phyloP scores from a whole-genome alignment of 2,329 filamentous ascomycete genomes.

The Dactylellina drechsleri region DNA sequence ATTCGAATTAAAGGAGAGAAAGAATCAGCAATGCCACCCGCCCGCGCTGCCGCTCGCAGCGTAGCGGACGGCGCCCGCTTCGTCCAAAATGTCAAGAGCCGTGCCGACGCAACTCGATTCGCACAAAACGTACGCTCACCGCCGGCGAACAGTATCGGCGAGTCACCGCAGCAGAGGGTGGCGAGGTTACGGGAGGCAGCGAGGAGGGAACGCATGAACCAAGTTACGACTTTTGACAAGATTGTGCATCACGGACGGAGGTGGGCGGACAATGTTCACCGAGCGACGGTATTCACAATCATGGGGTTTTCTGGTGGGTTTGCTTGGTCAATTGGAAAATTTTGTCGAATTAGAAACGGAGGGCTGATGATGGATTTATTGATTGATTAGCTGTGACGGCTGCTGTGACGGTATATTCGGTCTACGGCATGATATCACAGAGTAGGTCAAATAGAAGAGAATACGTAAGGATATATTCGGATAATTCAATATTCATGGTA shows the following conservation, averaged over 20 bases:
- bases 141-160: slow-evolving; percentile 56
- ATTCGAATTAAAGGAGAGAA: not conserved
- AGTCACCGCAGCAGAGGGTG: slow-evolving; percentile 68
- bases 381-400: slow-evolving; percentile 53
- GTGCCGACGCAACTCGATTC: slow-evolving; percentile 52
- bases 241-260: slow-evolving; percentile 67
- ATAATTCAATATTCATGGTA: not conserved
- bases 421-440: slow-evolving; percentile 51
- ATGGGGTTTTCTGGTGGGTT: slow-evolving; percentile 70
- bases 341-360: not conserved
- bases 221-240: slow-evolving; percentile 68
- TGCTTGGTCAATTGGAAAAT: not conserved
- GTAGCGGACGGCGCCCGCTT: slow-evolving; percentile 52
- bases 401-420: slow-evolving; percentile 43
- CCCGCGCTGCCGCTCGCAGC: slow-evolving; percentile 38
- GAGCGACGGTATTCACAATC: slow-evolving; percentile 69
- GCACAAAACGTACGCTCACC: slow-evolving; percentile 50
- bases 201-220: slow-evolving; percentile 64
- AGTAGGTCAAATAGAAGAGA: slow-evolving; percentile 47
- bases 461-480: slow-evolving; percentile 38
- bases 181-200: slow-evolving; percentile 66
- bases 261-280: slow-evolving; percentile 72
- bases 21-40: slow-evolving; percentile 30
- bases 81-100: slow-evolving; percentile 52
- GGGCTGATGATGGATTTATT: slow-evolving; percentile 16